phyloP scores from a whole-genome alignment of 345 rosid species.

The Eucalyptus urophylla region DNA sequence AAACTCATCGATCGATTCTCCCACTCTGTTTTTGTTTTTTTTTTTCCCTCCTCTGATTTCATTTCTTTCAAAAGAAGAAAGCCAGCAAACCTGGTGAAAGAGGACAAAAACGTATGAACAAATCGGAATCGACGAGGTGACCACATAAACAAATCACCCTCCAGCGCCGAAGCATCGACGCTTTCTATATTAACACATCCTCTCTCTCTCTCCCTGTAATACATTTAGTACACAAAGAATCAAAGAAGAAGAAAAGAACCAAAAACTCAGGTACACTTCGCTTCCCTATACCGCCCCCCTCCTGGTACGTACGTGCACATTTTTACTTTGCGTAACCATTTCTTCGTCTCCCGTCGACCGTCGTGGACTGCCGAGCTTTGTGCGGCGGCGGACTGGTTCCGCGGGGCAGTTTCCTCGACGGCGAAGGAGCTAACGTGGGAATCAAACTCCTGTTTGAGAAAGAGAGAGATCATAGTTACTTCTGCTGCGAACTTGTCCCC shows the following conservation, averaged over 20 bases:
- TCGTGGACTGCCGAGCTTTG: conserved; percentile 17
- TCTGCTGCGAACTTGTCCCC: neutral
- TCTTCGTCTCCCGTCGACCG: conserved; percentile 45
- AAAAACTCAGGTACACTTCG: neutral
- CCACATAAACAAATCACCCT: neutral
- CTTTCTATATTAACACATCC: neutral
- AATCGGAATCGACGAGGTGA: neutral
- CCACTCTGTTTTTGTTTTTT: neutral
- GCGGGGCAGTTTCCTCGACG: conserved; percentile 35
- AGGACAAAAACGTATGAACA: neutral
- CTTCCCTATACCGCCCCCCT: neutral
- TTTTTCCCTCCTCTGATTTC: neutral
- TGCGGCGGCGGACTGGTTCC: conserved; percentile 16
- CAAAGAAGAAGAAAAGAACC: neutral
- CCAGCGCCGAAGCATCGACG: neutral
- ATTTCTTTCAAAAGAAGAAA: neutral
- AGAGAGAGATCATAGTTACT: neutral
- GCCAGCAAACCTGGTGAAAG: neutral
- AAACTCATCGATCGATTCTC: neutral
- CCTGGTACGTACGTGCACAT: neutral
- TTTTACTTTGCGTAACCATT: conserved; percentile 29
- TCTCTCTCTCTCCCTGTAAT: neutral
- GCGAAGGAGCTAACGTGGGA: conserved; percentile 60
- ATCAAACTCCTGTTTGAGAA: conserved; percentile 35
- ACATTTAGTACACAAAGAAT: conserved; percentile 3